Conservation (phyloP, 352 stramenopile genomes). For the Pythium aristosporum region DNA sequence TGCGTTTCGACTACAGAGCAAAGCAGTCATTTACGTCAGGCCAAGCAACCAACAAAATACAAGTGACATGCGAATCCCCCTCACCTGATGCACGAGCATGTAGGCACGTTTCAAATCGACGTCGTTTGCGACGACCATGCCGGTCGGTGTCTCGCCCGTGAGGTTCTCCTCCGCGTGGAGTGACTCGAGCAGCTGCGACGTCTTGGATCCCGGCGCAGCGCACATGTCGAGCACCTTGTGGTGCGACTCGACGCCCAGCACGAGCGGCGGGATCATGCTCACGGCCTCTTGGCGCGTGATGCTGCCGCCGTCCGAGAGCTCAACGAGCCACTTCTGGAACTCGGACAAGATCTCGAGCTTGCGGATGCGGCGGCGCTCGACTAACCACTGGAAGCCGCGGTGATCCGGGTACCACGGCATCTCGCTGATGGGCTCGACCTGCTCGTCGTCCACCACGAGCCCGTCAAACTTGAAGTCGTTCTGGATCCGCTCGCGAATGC, state of each 20-base stretch:
- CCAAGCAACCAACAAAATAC: neutral
- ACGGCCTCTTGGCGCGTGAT: conserved; percentile 98
- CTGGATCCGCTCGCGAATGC: conserved; percentile 83
- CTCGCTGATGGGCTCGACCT: conserved; percentile 74
- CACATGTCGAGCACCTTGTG: conserved; percentile 98
- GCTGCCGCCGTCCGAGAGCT: conserved; percentile 91
- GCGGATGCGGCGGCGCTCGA: conserved; percentile 88
- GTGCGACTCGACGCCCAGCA: conserved; percentile 93
- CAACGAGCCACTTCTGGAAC: conserved; percentile 97
- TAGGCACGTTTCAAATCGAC: conserved; percentile 96
- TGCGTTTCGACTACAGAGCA: conserved; percentile 82
- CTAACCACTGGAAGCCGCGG: conserved; percentile 88
- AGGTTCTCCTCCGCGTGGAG: conserved; percentile 81
- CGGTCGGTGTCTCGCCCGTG: conserved; percentile 78
- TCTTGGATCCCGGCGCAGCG: conserved; percentile 98
- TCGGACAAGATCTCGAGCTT: conserved; percentile 90
- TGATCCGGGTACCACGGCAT: conserved; percentile 91
- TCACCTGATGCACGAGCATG: conserved; percentile 96
- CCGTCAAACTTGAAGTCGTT: conserved; percentile 86
- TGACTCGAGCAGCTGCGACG: conserved; percentile 96
- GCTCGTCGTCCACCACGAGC: conserved; percentile 75
- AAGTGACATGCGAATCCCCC: neutral
- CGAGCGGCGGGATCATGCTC: conserved; percentile 98
- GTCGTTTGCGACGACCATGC: conserved; percentile 97
- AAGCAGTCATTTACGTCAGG: neutral